These are phyloP conservation scores for Fraxinus xanthoxyloides DNA, from an alignment of 305 asterid species.

Conservation along the genomic window DNA sequence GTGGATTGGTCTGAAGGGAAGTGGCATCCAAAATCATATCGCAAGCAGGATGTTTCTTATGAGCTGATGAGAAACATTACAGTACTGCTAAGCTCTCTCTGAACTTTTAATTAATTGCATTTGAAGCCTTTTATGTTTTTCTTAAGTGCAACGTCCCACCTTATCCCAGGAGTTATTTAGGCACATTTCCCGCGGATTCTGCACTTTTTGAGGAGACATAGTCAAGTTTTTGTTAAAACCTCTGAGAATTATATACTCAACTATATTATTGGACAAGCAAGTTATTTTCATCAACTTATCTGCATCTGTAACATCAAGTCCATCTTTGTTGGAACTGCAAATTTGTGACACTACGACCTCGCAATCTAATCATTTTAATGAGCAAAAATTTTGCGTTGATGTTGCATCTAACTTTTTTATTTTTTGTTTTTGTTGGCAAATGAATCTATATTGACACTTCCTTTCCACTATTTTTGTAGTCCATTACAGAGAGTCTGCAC, in stretches of 20 bases:
- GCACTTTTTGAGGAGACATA: neutral
- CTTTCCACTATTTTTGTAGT: slow-evolving; percentile 45
- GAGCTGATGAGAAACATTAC: slow-evolving; percentile 47
- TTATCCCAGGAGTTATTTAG: neutral
- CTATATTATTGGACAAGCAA: neutral
- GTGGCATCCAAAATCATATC: slow-evolving; percentile 58
- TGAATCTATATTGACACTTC: neutral
- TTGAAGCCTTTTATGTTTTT: neutral
- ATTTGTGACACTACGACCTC: neutral
- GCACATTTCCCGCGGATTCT: neutral
- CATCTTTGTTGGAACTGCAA: neutral
- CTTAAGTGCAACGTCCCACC: neutral
- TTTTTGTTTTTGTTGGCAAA: neutral
- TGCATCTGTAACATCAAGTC: neutral
- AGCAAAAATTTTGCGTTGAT: neutral
- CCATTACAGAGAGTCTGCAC: slow-evolving; percentile 71
- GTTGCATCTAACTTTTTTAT: neutral
- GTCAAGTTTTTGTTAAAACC: neutral
- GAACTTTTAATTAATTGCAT: neutral
- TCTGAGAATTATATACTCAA: neutral
- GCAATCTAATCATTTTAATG: neutral
- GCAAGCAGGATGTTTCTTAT: slow-evolving; percentile 32
- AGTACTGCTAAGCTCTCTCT: slow-evolving; percentile 27
- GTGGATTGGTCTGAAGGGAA: slow-evolving; percentile 66
- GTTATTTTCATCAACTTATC: neutral